phyloP scores from a whole-genome alignment of 768 basidiomycete genomes.

The Psilocybe subaeruginosa region DNA sequence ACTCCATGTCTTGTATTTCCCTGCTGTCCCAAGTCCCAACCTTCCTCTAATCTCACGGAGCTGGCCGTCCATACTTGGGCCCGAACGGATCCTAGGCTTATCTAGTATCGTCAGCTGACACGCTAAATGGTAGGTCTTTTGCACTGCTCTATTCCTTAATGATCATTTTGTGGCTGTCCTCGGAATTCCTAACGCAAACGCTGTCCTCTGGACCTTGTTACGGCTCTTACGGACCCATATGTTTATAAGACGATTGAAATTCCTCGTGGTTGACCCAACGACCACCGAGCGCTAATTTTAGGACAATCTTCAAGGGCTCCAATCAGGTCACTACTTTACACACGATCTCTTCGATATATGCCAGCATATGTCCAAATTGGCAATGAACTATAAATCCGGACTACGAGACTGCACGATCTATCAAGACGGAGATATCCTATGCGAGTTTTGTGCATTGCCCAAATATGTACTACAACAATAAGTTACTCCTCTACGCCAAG shows the following conservation, averaged over 20 bases:
- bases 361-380: neutral
- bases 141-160: neutral
- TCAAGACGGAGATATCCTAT: neutral
- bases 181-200: neutral
- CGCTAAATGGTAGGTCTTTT: neutral
- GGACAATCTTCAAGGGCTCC: neutral
- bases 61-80: neutral
- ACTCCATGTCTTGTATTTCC: neutral
- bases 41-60: neutral
- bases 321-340: neutral
- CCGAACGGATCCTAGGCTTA: neutral
- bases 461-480: neutral
- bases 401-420: slow-evolving; percentile 1
- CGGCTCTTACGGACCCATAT: neutral
- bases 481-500: neutral
- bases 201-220: neutral
- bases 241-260: neutral
- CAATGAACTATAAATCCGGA: neutral
- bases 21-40: neutral
- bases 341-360: neutral
- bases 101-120: slow-evolving; percentile 6
- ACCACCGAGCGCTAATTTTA: slow-evolving; percentile 1
- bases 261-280: neutral
- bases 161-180: neutral
- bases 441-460: neutral